Evolutionary conservation across 1,139 yeast genomes (phyloP), one percentile per base, ranked within the genome.

Genomic region (Saccharomyces hybrid): DNA sequence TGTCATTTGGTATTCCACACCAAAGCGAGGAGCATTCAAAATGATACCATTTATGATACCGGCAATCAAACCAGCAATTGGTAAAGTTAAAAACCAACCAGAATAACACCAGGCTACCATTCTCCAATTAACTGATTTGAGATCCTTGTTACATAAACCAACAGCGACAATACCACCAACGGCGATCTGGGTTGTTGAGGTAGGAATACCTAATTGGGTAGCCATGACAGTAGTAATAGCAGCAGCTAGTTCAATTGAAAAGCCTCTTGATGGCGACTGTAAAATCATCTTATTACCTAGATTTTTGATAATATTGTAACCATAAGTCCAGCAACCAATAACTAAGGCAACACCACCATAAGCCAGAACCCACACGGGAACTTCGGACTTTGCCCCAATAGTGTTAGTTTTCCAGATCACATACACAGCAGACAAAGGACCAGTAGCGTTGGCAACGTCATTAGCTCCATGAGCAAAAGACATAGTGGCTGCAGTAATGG

Each of bases 401-500:
- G 73, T 67, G 66, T 83, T 82, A 50, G 81, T 70, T 14, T 70
- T 71, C 89, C 90, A 86, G 25, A 83, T 76, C 52, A 77, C 70
- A 68, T 83, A 86, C 34, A 85, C 79, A 27, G 90, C 78, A 42
- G 90, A 74, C 63, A 84, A 75, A 34, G 93, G 93, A 61, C 89
- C 93, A 41, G 88, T 81, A 47, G 93, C 91, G 64, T 86, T 86
- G 52, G 91, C 79, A 61, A 86, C 84, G 72, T 86, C 95, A 67
- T 86, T 86, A 48, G 93, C 84, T 59, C 95, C 89, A 66, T 86
- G 95, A 16, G 91, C 88, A 70, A 86, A 84, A 4, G 91, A 84
- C 84, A 85, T 85, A 58, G 90, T 85, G 64, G 84, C 79, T 25
- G 95, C 91, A 53, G 91, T 85, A 58, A 86, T 73, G 52, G 82